These are phyloP conservation scores for Zychaea mexicana DNA, from an alignment of 371 early-diverging fungal species.

Conservation along the genomic window DNA sequence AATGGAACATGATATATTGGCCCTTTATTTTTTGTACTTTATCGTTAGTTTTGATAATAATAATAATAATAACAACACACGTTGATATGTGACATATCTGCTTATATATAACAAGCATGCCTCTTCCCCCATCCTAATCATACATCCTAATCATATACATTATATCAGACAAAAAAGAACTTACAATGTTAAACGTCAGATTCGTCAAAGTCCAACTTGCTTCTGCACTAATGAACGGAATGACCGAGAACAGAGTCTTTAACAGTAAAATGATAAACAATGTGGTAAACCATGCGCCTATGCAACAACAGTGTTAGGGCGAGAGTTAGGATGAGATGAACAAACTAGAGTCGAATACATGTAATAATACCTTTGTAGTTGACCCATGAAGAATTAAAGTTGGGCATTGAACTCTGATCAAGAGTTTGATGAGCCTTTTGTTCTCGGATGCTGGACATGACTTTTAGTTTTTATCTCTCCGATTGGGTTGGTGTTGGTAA, in stretches of 20 bases:
- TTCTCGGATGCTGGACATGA: slow-evolving; percentile 27
- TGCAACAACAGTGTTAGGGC: not conserved
- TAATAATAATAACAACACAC: not conserved
- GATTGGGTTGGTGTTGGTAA: no score
- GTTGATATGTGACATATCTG: not conserved
- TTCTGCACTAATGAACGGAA: slow-evolving; percentile 91
- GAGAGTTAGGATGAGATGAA: no score
- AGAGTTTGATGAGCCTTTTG: slow-evolving; percentile 32
- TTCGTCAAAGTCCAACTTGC: slow-evolving; percentile 96
- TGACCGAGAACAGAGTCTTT: slow-evolving; percentile 80
- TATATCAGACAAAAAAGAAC: slow-evolving; percentile 14
- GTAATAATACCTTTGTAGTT: slow-evolving; percentile 70
- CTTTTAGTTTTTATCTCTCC: not conserved
- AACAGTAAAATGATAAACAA: slow-evolving; percentile 78
- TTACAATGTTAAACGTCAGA: slow-evolving; percentile 86
- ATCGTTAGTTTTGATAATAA: not conserved
- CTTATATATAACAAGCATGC: no score
- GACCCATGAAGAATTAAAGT: slow-evolving; percentile 73
- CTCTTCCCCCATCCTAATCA: not conserved
- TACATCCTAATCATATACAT: not conserved
- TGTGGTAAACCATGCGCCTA: slow-evolving; percentile 92
- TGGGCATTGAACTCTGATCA: slow-evolving; percentile 67
- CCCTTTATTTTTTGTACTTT: no score
- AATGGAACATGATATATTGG: slow-evolving; percentile 96
- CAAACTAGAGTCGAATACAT: no score